Base-by-base conservation (phyloP, 805 yeast genomes). In the Kockiozyma suomiensis region DNA sequence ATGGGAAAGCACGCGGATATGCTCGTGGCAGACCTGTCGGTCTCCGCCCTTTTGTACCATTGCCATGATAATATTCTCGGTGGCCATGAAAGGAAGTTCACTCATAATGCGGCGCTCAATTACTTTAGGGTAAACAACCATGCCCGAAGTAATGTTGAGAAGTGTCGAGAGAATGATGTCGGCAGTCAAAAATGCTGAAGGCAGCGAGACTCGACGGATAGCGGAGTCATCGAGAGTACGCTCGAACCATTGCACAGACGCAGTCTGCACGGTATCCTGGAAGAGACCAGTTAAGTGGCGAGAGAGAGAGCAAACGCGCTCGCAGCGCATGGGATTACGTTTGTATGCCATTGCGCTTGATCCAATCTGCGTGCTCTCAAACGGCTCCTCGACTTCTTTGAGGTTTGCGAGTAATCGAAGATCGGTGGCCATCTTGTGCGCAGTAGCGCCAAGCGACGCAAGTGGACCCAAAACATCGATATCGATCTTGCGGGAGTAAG, bases 251-350 rank as follows among this genome's bases (percentile, higher is more conserved):
- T 94, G 99, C 53, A 94, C 98, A 37, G 97, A 87, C 6, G 98
- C 96, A 51, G 99, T 94, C 78, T 90, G 94, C 69, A 93, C 88
- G 55, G 97, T 96, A 76, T 94, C 98, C 72, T 82, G 90, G 78
- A 87, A 88, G 69, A 91, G 79, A 17, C 96, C 87, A 66, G 97
- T 96, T 76, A 94, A 76, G 76, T 93, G 98, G 80, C 99, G 89
- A 21, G 98, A 85, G 68, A 94, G 82, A n/a, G 99, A 94, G 79
- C 99, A 94, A 61, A 94, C 97, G 77, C 99, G 86, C 81, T 94
- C 99, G 73, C 93, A 87, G 81, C 99, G 88, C 99, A 94, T 94
- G 76, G 99, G 99, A 79, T 94, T 94, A 80, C 99, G 87, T 84
- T 94, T 94, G 82, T 94, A 94, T 32, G 99, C 99, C 99, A 94